phyloP scores from a whole-genome alignment of 129 eudicot genomes.

The Deinandra increscens region DNA sequence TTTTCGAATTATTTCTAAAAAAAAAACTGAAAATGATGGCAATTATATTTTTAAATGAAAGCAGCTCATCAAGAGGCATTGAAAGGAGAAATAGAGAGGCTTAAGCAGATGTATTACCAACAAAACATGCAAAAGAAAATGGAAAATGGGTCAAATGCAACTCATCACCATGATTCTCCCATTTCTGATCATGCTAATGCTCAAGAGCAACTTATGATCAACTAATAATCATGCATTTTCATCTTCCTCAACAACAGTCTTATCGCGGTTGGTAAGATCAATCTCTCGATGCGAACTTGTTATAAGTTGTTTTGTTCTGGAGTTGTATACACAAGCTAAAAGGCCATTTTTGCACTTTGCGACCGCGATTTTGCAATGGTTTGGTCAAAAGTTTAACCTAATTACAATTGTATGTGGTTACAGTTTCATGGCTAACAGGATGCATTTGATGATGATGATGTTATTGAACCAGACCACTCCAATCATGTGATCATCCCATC shows the following conservation, averaged over 20 bases:
- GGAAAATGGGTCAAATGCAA: slow-evolving; percentile 41
- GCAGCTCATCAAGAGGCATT: slow-evolving; percentile 97
- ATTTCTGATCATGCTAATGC: slow-evolving; percentile 29
- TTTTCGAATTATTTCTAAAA: not conserved
- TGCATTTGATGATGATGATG: not conserved
- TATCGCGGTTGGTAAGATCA: slow-evolving; percentile 17
- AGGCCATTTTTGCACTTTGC: not conserved
- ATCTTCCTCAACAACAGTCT: slow-evolving; percentile 6
- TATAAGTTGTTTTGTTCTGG: too few relatives aligned
- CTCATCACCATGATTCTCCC: slow-evolving; percentile 34
- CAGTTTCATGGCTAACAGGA: slow-evolving; percentile 21
- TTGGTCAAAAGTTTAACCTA: not conserved
- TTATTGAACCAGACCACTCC: slow-evolving; percentile 10
- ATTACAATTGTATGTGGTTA: not conserved
- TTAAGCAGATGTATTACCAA: slow-evolving; percentile 74
- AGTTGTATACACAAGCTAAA: not conserved
- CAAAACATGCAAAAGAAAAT: slow-evolving; percentile 57
- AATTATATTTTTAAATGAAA: slow-evolving; percentile 8
- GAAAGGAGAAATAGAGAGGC: slow-evolving; percentile 91
- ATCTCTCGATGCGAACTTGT: not conserved
- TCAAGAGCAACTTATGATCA: slow-evolving; percentile 43
- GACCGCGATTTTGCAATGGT: too few relatives aligned
- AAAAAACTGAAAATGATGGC: not conserved
- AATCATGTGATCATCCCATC: slow-evolving; percentile 27
- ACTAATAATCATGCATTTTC: slow-evolving; percentile 22